Base-by-base conservation (phyloP, 2,329 filamentous ascomycete species). In the Calonectria ilicicola region DNA sequence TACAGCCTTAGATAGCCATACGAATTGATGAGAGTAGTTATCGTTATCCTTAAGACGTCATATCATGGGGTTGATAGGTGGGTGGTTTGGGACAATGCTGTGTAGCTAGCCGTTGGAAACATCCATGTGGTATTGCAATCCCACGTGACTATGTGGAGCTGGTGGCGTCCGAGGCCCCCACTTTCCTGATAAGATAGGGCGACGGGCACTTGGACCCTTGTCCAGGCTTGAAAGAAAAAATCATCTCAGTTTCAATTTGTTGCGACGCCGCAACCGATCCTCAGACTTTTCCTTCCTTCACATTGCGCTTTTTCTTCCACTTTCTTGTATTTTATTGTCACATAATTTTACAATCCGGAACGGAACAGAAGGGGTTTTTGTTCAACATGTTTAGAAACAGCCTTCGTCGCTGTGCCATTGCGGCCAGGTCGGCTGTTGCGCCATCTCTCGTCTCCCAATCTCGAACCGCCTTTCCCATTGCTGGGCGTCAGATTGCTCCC, bases 371-470 rank as follows among this genome's bases (percentile, higher is more conserved):
- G 14, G 23, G 7, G 12, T 35, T 44, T 56, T 51, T 23, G 17
- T 53, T 65, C 66, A 73, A 58, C 72, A 82, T 85, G 83, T 83
- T 84, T 74, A 80, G 83, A 74, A 81, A 83, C 74, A 82, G 83
- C 73, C 76, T 86, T 62, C 81, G 84, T 74, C 84, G 84, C 74
- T 86, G 84, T 78, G 83, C 83, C 78, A 78, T 78, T 73, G 76
- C 84, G 77, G 82, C 83, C 72, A 80, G 81, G 77, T 78, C 77
- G 66, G 77, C 81, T 65, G 74, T 80, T 32, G 76, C 82, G 60
- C 76, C 79, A 63, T 77, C 81, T 51, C 72, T 79, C 40, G 62
- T 82, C 72, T 76, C 79, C 69, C 83, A 79, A 72, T 81, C 77
- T 71, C 80, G 75, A 74, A 74, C 75, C 27, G 70, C 75, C 65